These are phyloP conservation scores for Carex sylvatica DNA, from an alignment of 202 grass and related monocot genomes.

Conservation along the genomic window DNA sequence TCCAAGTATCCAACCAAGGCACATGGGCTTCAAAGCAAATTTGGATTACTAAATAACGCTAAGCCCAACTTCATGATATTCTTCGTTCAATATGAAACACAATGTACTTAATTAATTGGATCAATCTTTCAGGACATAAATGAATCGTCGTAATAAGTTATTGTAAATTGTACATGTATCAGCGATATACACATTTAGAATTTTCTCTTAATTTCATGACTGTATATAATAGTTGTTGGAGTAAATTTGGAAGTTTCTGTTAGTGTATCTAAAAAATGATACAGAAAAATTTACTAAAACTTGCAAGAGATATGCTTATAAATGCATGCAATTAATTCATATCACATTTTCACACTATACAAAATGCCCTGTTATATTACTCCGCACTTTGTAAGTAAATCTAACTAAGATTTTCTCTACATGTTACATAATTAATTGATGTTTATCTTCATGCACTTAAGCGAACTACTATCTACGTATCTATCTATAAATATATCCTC, in stretches of 20 bases:
- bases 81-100: no score
- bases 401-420: neutral
- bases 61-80: no score
- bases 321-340: neutral
- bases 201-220: neutral
- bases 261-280: constrained; percentile 21
- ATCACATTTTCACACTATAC: neutral
- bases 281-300: neutral
- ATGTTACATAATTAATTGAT: neutral
- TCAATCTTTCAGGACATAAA: no score
- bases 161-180: no score
- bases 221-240: neutral
- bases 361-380: neutral
- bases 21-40: no score
- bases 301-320: constrained; percentile 2
- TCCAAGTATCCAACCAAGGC: no score
- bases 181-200: no score
- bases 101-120: no score
- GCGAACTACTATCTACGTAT: neutral
- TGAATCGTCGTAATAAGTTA: no score
- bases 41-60: no score
- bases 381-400: neutral
- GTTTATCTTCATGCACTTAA: neutral
- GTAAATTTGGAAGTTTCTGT: constrained; percentile 17
- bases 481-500: constrained; percentile 8